phyloP scores from a whole-genome alignment of 208 protist species.

The Leishmania guyanensis region DNA sequence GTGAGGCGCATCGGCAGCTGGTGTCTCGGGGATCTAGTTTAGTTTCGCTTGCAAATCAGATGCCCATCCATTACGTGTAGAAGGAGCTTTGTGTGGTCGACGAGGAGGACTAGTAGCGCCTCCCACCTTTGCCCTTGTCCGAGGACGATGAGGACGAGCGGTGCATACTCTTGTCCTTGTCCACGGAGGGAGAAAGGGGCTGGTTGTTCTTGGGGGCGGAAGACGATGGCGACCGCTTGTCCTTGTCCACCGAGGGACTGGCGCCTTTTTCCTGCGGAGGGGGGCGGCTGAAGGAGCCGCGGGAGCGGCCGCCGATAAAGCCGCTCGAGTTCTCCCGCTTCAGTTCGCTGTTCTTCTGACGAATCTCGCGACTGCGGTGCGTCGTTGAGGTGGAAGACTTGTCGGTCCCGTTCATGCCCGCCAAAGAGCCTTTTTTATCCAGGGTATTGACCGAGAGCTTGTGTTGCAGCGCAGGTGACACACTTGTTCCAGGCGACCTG shows the following conservation, averaged over 20 bases:
- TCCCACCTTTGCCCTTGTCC: slow-evolving; percentile 3
- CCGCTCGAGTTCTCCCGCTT: slow-evolving; percentile 17
- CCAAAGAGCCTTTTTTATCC: background rate
- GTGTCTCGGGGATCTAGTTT: background rate
- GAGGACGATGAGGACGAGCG: slow-evolving; percentile 12
- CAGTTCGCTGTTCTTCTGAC: slow-evolving; percentile 39
- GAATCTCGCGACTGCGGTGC: slow-evolving; percentile 34
- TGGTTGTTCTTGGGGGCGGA: background rate
- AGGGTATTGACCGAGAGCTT: background rate
- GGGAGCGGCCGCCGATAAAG: slow-evolving; percentile 1
- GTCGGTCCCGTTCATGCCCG: background rate
- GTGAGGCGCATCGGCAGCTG: background rate
- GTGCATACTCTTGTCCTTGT: slow-evolving; percentile 12
- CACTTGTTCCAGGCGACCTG: background rate
- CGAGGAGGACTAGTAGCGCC: background rate
- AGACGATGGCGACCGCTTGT: background rate
- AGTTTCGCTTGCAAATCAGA: background rate
- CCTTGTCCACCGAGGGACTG: background rate
- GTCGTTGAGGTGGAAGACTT: slow-evolving; percentile 1
- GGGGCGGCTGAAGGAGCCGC: background rate
- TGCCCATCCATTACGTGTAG: background rate
- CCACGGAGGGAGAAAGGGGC: background rate
- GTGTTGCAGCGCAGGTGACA: background rate
- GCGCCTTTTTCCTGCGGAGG: background rate
- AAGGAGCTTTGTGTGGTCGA: background rate